A percentile compares a stretch with the other conserved stretches of the same genome.
Evolutionary conservation across 2,329 filamentous ascomycete species (phyloP).

Genomic region (Lomentospora prolificans): DNA sequence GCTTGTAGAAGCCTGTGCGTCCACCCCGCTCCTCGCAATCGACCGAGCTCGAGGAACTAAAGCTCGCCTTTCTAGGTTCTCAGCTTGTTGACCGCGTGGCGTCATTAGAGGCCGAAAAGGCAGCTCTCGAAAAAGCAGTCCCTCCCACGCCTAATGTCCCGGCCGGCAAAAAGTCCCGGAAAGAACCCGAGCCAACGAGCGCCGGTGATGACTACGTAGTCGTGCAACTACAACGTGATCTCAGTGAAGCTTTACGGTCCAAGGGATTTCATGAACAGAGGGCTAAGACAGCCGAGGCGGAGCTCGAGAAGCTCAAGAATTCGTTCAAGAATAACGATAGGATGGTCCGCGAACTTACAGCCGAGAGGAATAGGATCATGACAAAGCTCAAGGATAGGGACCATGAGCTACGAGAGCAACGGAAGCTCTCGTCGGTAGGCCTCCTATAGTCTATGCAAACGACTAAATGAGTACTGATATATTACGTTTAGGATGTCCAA

Average conservation of each 20-base stretch:
- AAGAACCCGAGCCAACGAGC: conserved; percentile 11
- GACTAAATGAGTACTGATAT: not conserved
- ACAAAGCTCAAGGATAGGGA: conserved; percentile 69
- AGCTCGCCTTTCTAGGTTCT: conserved; percentile 38
- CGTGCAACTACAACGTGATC: conserved; percentile 52
- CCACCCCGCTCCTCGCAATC: conserved; percentile 7
- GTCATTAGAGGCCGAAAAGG: conserved; percentile 49
- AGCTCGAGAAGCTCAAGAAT: conserved; percentile 53
- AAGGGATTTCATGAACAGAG: conserved; percentile 58
- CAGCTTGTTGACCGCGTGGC: conserved; percentile 58
- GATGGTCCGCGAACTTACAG: conserved; percentile 50
- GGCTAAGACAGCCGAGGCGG: conserved; percentile 50
- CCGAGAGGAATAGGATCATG: conserved; percentile 51
- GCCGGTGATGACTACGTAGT: conserved; percentile 18
- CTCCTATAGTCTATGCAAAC: not conserved
- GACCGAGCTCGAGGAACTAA: not conserved
- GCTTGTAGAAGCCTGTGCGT: conserved; percentile 70
- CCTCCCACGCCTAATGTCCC: conserved; percentile 14
- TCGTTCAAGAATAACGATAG: conserved; percentile 50
- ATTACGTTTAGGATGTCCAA: conserved; percentile 57
- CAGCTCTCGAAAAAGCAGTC: conserved; percentile 20
- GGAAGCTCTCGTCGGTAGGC: conserved; percentile 64
- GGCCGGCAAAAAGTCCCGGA: conserved; percentile 11
- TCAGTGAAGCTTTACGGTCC: conserved; percentile 67
- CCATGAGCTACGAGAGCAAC: conserved; percentile 76